Evolutionary conservation across 352 stramenopile genomes (phyloP), one percentile per base, ranked within the genome.

Genomic region (Phytophthora nicotianae): DNA sequence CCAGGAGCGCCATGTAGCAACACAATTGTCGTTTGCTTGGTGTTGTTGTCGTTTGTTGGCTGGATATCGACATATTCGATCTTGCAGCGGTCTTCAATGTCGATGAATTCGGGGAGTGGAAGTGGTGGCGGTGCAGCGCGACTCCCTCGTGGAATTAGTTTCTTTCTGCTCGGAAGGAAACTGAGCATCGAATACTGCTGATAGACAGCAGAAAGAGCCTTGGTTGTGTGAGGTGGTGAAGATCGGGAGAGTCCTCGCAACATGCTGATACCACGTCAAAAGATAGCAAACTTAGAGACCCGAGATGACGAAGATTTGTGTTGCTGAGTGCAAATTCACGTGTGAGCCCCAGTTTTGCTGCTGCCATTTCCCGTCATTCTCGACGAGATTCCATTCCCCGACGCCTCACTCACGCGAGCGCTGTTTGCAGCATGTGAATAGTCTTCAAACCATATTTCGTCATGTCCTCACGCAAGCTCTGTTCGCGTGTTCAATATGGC

Each of bases 1-100:
- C 77, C 77, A 4, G 78, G 75, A 5, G 75, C 73, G 16, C 79
- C 74, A 40, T 86, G 79, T 23, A 89, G 27, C 14, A 85, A 53
- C 16, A 81, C 74, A 33, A 84, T 37, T n/a, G 77, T 86, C 49
- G 63, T 32, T 16, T 51, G 16, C 29, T 51, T 9, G n/a, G 24
- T 11, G 5, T 13, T 38, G 24, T 38, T 1, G 23, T 33, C 16
- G 19, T 24, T 16, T 26, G 24, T 49, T 6, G 13, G 19, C 42
- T 19, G 33, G 13, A 65, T 59, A 20, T 80, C 68, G 27, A 77
- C 38, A 50, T 77, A 80, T 54, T 74, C 62, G 49, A 77, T 32
- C 7, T 58, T 52, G 56, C 68, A 80, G 21, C 53, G 58, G 13
- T 63, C 53, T 23, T 65, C 46, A 3, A 77, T 35, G 1, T 71